Evolutionary conservation across 2,329 filamentous ascomycete species (phyloP), one percentile per base, ranked within the genome.

Genomic region (Chaetomium strumarium): DNA sequence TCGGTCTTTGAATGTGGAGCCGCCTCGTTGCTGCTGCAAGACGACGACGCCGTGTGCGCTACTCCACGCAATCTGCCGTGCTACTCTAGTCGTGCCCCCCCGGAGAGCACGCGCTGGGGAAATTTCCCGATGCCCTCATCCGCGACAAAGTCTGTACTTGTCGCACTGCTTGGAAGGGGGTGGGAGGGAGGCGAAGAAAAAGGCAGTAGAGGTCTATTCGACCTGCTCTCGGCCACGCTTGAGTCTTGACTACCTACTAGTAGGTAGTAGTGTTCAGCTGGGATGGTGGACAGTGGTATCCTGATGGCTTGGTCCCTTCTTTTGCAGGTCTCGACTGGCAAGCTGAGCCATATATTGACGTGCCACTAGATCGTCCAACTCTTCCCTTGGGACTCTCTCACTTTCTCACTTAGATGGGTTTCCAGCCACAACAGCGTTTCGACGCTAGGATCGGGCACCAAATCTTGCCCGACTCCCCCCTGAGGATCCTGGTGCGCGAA

Each of bases 81-180:
- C 51, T 17, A 51, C 51, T 49, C 51, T 17, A 51, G 47, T 49
- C 38, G 47, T 34, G 38, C 33, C 36, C 31, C 34, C 40, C 34
- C 46, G 17, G 47, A 42, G 34, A 49, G 34, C 47, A 51, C 47
- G 40, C 41, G 48, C 51, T 40, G 41, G n/a, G n/a, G 51, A 53
- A 51, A 51, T 53, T 53, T 46, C 51, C 55, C 51, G 55, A 46
- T 49, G 47, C 34, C 30, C 24, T 45, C 31, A 51, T 19, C 54
- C 54, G 54, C 47, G 50, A 42, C 54, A 53, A 53, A 36, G 29
- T 34, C 45, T 52, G 24, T 50, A 46, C 37, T 41, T 13, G 53
- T 52, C 42, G 53, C 46, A 55, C 53, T 43, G 54, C 43, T 14
- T 43, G n/a, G n/a, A n/a, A n/a, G n/a, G n/a, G n/a, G n/a, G n/a